These are phyloP conservation scores for Curvularia sp. DNA, from an alignment of 2,329 filamentous ascomycete genomes.

Conservation along the genomic window DNA sequence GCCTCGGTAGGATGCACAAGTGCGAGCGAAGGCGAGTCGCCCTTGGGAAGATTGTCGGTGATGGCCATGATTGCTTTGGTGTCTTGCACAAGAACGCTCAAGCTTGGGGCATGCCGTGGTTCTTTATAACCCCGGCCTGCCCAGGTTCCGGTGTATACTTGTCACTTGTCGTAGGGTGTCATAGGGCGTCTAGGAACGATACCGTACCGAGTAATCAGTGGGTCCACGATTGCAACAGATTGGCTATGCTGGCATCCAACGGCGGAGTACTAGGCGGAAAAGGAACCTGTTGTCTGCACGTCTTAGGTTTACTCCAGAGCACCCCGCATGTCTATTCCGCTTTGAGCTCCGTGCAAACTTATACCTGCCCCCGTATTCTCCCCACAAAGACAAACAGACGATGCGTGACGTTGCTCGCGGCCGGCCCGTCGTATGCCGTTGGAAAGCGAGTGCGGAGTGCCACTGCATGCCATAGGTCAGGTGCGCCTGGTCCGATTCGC, in stretches of 20 bases:
- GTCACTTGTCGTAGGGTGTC: constrained; percentile 18
- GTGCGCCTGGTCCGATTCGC: constrained; percentile 24
- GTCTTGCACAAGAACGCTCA: neutral
- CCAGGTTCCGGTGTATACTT: constrained; percentile 5
- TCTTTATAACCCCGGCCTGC: constrained; percentile 4
- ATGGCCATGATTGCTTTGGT: constrained; percentile 34
- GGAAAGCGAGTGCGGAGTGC: constrained; percentile 38
- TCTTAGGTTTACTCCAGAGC: constrained; percentile 17
- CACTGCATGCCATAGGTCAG: constrained; percentile 34
- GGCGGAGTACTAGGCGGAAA: constrained; percentile 8
- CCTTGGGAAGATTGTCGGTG: constrained; percentile 52
- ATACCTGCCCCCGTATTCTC: constrained; percentile 12
- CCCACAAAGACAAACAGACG: constrained; percentile 10
- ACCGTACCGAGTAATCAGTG: constrained; percentile 10
- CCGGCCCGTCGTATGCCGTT: constrained; percentile 41
- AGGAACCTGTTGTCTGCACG: constrained; percentile 5
- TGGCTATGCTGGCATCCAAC: constrained; percentile 5
- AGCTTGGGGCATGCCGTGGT: neutral
- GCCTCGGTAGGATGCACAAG: constrained; percentile 62
- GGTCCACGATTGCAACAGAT: constrained; percentile 7
- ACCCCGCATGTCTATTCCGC: constrained; percentile 21
- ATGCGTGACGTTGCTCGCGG: constrained; percentile 16
- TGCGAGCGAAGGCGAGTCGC: constrained; percentile 59
- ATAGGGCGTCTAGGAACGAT: constrained; percentile 8
- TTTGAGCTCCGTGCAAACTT: constrained; percentile 16